phyloP scores from a whole-genome alignment of 1,284 basidiomycete genomes.

The Ceratobasidium papillatum region DNA sequence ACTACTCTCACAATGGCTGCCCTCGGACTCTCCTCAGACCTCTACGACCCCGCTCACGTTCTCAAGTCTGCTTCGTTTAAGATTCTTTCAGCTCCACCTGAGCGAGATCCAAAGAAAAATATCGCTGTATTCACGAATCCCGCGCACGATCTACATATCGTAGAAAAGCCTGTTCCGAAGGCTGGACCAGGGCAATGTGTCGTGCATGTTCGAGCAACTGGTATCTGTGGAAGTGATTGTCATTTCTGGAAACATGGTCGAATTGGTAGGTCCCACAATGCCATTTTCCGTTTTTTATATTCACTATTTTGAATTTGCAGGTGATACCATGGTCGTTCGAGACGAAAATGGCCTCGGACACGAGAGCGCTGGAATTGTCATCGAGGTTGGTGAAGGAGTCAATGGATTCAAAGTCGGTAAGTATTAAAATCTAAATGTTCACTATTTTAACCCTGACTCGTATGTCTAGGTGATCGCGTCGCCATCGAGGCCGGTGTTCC shows the following conservation, averaged over 20 bases:
- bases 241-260: constrained; percentile 62
- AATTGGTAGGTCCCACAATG: constrained; percentile 48
- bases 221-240: constrained; percentile 56
- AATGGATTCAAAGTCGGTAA: constrained; percentile 48
- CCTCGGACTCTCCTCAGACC: constrained; percentile 34
- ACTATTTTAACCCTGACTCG: background rate
- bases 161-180: constrained; percentile 52
- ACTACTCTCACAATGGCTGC: constrained; percentile 13
- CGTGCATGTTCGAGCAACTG: constrained; percentile 55
- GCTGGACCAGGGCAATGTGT: constrained; percentile 54
- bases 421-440: constrained; percentile 38
- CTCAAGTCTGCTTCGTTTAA: constrained; percentile 46
- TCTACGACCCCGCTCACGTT: constrained; percentile 46
- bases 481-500: constrained; percentile 62
- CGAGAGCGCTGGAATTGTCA: constrained; percentile 57
- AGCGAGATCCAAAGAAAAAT: constrained; percentile 42
- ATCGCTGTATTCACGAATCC: constrained; percentile 55
- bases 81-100: constrained; percentile 42
- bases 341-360: constrained; percentile 56
- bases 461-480: constrained; percentile 52
- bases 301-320: constrained; percentile 32
- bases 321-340: constrained; percentile 52
- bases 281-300: background rate
- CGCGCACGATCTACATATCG: constrained; percentile 53
- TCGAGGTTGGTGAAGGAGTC: constrained; percentile 56